Base-by-base conservation (phyloP, 495 filamentous ascomycete genomes). In the Oleoguttula mirabilis region DNA sequence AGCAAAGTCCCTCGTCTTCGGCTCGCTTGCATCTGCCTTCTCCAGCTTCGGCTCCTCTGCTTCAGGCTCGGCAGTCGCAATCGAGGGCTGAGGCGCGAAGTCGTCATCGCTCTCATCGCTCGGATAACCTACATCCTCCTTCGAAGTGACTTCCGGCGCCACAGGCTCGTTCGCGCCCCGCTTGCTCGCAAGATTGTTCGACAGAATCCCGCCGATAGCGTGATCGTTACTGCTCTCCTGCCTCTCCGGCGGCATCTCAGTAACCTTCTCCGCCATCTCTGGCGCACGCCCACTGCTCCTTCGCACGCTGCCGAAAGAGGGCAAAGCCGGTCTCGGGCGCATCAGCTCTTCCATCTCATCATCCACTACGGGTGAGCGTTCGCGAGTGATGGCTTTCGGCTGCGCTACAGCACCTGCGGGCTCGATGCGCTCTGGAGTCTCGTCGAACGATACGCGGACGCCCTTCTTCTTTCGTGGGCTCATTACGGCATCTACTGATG, bases 391-490 rank as follows among this genome's bases (percentile, higher is more conserved):
- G 39, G 51, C 27, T 39, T 38, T 41, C 7, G 31, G 21, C 20
- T 44, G 38, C 2, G 40, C 8, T n/a, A 52, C 47, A 14, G 71
- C 73, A 5, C 36, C 32, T n/a, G 76, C 73, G 22, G 75, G 66
- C 16, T 72, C 78, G 8, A 79, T 72, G 39, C 77, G 60, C 30
- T 76, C 68, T 1, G 75, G 66, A 25, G 74, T 71, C 17, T 92
- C 85, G 48, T 90, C 84, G 51, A 94, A 94, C 60, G 85, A 94
- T 48, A 94, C 87, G 38, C 84, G 75, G 6, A 71, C 77, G 20
- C 67, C 63, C 54, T 80, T 88, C 60, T 77, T 88, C 32, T 73
- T 79, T 44, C 58, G 60, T 14, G 16, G n/a, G 20, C 28, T 32
- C 11, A 56, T 56, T 4, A 62, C 43, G 20, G 66, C 64, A 19